These are phyloP conservation scores for Fusarium robinianum DNA, from an alignment of 2,329 filamentous ascomycete genomes.

Conservation along the genomic window DNA sequence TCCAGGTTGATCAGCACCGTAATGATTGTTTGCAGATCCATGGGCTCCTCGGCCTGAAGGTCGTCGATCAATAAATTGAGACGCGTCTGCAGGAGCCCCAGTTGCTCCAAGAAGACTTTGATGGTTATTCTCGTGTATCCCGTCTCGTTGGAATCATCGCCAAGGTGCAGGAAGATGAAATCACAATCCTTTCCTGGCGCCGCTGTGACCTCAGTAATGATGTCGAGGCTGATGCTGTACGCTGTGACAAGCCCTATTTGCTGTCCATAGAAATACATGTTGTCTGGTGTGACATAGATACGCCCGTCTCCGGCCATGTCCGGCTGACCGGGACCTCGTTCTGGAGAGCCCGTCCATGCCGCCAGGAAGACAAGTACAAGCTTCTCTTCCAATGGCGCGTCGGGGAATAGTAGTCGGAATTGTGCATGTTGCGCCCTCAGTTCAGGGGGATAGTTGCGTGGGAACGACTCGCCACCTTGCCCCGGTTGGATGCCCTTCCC, in stretches of 20 bases:
- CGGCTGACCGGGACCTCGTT: conserved; percentile 48
- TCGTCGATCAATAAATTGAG: conserved; percentile 86
- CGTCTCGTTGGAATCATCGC: conserved; percentile 64
- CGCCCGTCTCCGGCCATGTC: conserved; percentile 67
- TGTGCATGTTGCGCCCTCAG: conserved; percentile 88
- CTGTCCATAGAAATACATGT: conserved; percentile 96
- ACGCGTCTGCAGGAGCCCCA: conserved; percentile 79
- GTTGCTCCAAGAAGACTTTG: conserved; percentile 89
- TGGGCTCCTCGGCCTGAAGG: conserved; percentile 71
- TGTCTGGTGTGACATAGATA: conserved; percentile 83
- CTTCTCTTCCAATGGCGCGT: conserved; percentile 76
- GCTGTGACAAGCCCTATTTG: conserved; percentile 89
- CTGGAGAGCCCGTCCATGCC: conserved; percentile 69
- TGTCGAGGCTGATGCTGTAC: conserved; percentile 73
- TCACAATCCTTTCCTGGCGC: conserved; percentile 91
- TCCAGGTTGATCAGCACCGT: conserved; percentile 77
- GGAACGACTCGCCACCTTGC: conserved; percentile 62
- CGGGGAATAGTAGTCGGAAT: conserved; percentile 88
- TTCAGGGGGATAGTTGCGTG: conserved; percentile 76
- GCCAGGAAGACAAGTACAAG: conserved; percentile 91
- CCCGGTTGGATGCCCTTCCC: conserved; percentile 40
- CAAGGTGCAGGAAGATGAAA: conserved; percentile 82
- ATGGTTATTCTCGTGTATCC: conserved; percentile 78
- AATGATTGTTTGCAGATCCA: conserved; percentile 71
- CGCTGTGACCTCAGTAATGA: conserved; percentile 85